Evolutionary conservation across 306 rosid genomes (phyloP).

Genomic region (Leucaena leucocephala): DNA sequence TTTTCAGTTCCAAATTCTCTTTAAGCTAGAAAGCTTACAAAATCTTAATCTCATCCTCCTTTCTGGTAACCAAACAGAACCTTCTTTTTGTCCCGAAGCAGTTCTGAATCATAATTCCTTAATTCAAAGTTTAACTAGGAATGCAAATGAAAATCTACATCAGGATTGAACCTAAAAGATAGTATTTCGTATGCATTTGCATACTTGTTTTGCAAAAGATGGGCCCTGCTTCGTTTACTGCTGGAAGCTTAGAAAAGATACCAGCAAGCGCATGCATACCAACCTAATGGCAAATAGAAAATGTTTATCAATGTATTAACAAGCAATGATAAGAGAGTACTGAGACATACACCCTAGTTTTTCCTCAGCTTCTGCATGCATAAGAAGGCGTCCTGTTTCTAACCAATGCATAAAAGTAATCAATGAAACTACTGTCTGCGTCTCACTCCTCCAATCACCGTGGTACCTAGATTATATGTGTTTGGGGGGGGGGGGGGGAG

Average conservation of each 20-base stretch:
- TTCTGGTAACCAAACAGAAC: not conserved
- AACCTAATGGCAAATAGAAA: not conserved
- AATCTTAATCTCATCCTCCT: not conserved
- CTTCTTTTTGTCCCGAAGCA: not conserved
- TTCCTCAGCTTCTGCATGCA: conserved; percentile 77
- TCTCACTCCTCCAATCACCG: conserved; percentile 94
- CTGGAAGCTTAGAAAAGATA: conserved; percentile 1
- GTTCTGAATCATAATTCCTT: not conserved
- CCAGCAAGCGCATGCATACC: conserved; percentile 10
- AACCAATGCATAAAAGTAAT: conserved; percentile 91
- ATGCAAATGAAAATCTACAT: not conserved
- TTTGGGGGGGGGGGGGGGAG: not conserved
- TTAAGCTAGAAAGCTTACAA: not conserved
- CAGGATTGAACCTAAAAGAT: not conserved
- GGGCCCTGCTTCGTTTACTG: conserved; percentile 6
- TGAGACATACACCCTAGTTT: conserved; percentile 75
- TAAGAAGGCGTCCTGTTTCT: conserved; percentile 80
- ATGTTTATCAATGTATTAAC: not conserved
- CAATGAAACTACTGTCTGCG: conserved; percentile 83
- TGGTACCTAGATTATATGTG: conserved; percentile 64
- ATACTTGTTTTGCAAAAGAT: conserved; percentile 2
- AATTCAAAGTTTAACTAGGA: not conserved
- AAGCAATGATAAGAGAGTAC: conserved; percentile 5
- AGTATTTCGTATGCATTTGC: not conserved
- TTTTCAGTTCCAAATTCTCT: not conserved